These are phyloP conservation scores for Starmera caribaea DNA, from an alignment of 805 yeast genomes.

Conservation along the genomic window DNA sequence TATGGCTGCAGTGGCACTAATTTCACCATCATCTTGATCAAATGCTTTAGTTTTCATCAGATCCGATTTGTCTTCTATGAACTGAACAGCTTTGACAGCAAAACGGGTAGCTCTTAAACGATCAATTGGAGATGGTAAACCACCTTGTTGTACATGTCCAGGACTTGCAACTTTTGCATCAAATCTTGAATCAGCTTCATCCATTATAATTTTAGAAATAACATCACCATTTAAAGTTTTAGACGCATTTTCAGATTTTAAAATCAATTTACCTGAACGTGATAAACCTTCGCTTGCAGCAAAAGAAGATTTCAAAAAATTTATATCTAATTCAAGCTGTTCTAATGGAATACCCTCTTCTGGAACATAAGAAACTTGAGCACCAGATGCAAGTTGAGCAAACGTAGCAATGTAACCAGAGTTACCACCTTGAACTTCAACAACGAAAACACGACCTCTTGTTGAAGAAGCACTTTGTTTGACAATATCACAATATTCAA, in stretches of 20 bases:
- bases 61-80: slow-evolving; percentile 41
- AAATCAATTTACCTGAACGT: slow-evolving; percentile 59
- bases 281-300: slow-evolving; percentile 54
- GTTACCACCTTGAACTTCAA: slow-evolving; percentile 81
- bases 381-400: slow-evolving; percentile 62
- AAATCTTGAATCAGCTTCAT: slow-evolving; percentile 53
- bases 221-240: slow-evolving; percentile 58
- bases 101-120: slow-evolving; percentile 66
- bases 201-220: slow-evolving; percentile 58
- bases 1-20: slow-evolving; percentile 59
- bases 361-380: slow-evolving; percentile 68
- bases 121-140: slow-evolving; percentile 68
- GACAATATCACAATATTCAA: slow-evolving; percentile 68
- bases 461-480: slow-evolving; percentile 74
- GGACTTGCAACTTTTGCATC: slow-evolving; percentile 77
- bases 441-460: slow-evolving; percentile 69
- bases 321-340: slow-evolving; percentile 57
- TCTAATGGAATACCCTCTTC: slow-evolving; percentile 55
- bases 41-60: slow-evolving; percentile 36
- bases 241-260: slow-evolving; percentile 63
- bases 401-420: slow-evolving; percentile 70
- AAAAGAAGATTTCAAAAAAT: slow-evolving; percentile 48
- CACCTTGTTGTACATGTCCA: slow-evolving; percentile 85
- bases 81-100: slow-evolving; percentile 60
- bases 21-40: slow-evolving; percentile 25